Conservation (phyloP, 2,329 filamentous ascomycete genomes). For the Diaporthe humulicola region DNA sequence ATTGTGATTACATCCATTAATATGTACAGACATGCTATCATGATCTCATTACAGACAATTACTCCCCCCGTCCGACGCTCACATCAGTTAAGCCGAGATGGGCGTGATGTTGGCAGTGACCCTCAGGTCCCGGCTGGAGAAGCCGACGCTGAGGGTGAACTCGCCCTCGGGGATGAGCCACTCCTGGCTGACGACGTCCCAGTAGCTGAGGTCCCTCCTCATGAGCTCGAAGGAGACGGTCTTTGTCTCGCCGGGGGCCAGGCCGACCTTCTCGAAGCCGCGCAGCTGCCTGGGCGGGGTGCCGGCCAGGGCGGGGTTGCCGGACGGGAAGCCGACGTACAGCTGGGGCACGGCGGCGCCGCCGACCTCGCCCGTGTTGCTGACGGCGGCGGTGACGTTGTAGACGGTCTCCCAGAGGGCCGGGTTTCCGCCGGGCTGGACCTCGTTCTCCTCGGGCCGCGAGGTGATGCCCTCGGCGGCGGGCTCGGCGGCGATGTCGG, state of each 20-base stretch:
- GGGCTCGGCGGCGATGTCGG: conserved; percentile 56
- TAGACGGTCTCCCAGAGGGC: conserved; percentile 68
- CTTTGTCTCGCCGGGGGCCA: conserved; percentile 56
- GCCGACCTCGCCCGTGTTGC: conserved; percentile 63
- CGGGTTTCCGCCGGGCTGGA: conserved; percentile 65
- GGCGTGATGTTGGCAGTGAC: conserved; percentile 31
- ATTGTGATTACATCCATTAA: conserved; percentile 22
- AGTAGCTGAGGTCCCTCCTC: conserved; percentile 63
- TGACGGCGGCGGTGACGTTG: conserved; percentile 61
- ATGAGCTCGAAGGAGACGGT: conserved; percentile 60
- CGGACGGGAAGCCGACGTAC: conserved; percentile 64
- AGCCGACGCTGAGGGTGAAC: conserved; percentile 49
- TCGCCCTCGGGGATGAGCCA: conserved; percentile 54
- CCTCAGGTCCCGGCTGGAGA: conserved; percentile 46
- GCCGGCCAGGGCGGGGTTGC: conserved; percentile 50
- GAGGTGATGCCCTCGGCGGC: conserved; percentile 60
- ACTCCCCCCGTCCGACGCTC: background rate
- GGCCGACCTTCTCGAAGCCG: conserved; percentile 64
- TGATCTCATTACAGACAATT: conserved; percentile 17
- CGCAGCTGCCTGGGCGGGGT: conserved; percentile 64
- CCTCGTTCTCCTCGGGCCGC: conserved; percentile 57
- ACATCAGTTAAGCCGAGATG: conserved; percentile 24
- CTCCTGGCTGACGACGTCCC: conserved; percentile 58
- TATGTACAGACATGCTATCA: conserved; percentile 18
- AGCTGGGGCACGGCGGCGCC: conserved; percentile 71